Conservation (phyloP, 202 grass and related monocot species). For the Schoenoplectus triqueter region DNA sequence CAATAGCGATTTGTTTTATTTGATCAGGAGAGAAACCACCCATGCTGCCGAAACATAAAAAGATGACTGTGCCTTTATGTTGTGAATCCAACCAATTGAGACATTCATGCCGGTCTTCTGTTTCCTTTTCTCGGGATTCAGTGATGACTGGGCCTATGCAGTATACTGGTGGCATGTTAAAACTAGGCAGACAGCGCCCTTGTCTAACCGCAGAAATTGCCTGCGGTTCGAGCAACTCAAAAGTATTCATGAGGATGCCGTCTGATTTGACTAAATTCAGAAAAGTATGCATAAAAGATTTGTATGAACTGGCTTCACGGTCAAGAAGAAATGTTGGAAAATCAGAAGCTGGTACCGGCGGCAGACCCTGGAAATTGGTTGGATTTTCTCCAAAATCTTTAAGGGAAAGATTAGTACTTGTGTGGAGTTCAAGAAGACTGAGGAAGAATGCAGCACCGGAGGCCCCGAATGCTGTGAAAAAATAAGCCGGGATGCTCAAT, state of each 20-base stretch:
- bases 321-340: conserved; percentile 11
- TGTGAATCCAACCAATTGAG: conserved; percentile 35
- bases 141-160: conserved; percentile 31
- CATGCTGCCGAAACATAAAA: conserved; percentile 41
- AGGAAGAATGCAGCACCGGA: conserved; percentile 42
- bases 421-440: conserved; percentile 47
- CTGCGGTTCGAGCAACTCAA: conserved; percentile 38
- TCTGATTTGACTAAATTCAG: neutral
- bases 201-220: conserved; percentile 26
- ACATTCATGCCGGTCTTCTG: conserved; percentile 12
- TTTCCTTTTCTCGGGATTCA: neutral
- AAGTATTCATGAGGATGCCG: conserved; percentile 44
- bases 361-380: conserved; percentile 12
- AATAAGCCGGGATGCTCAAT: conserved; percentile 49
- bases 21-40: conserved; percentile 28
- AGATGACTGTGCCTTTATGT: conserved; percentile 32
- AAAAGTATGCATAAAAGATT: conserved; percentile 4
- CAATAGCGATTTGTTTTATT: conserved; percentile 31
- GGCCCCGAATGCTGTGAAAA: conserved; percentile 57
- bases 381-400: neutral
- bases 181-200: neutral
- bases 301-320: conserved; percentile 15
- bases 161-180: conserved; percentile 26
- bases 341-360: conserved; percentile 19
- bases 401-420: neutral